These are phyloP conservation scores for Amphibolis antarctica DNA, from an alignment of 106 monocot species.

Conservation along the genomic window DNA sequence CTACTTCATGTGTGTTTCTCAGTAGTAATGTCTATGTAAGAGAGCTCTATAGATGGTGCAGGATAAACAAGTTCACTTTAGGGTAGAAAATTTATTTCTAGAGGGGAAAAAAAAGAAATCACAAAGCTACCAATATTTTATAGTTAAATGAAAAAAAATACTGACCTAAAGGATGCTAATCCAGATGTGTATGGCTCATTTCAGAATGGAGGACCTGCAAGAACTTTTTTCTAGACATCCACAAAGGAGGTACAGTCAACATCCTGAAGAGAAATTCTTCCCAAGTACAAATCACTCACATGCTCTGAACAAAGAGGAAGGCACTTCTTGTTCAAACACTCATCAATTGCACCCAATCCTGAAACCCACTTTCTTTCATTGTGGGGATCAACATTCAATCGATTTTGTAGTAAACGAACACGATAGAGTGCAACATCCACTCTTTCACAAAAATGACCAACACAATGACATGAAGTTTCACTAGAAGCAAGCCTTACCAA, in stretches of 20 bases:
- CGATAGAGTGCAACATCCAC: slow-evolving; percentile 58
- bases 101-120: too few species aligned
- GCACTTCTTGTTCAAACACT: slow-evolving; percentile 82
- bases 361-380: slow-evolving; percentile 79
- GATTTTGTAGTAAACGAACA: slow-evolving; percentile 70
- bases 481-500: slow-evolving; percentile 53
- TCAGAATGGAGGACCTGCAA: background rate
- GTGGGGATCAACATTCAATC: slow-evolving; percentile 77
- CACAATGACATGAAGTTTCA: slow-evolving; percentile 32
- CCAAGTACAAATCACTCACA: slow-evolving; percentile 67
- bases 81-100: too few species aligned
- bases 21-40: too few species aligned
- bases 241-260: slow-evolving; percentile 73
- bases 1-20: too few species aligned
- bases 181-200: too few species aligned
- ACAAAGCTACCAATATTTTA: too few species aligned
- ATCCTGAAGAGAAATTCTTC: slow-evolving; percentile 66
- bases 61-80: too few species aligned
- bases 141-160: too few species aligned
- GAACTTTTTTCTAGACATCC: slow-evolving; percentile 15
- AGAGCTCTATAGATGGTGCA: too few species aligned
- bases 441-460: slow-evolving; percentile 76
- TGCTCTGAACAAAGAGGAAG: slow-evolving; percentile 69
- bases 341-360: slow-evolving; percentile 78
- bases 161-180: too few species aligned